These are phyloP conservation scores for Saccharomycopsis sp. DNA, from an alignment of 805 yeast genomes.

Conservation along the genomic window DNA sequence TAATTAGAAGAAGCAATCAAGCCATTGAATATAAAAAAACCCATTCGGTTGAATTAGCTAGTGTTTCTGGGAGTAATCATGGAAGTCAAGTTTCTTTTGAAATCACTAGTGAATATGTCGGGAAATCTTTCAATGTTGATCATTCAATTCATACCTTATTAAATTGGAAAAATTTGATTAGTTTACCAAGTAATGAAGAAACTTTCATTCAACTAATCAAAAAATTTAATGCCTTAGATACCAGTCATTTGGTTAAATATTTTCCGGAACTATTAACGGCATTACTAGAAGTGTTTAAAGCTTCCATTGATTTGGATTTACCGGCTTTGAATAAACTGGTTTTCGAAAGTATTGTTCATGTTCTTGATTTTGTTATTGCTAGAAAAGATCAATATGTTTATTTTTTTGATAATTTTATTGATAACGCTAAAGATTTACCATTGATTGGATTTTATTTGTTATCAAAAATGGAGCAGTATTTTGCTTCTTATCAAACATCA, in stretches of 20 bases:
- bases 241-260: slow-evolving; percentile 42
- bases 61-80: slow-evolving; percentile 34
- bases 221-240: slow-evolving; percentile 43
- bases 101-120: slow-evolving; percentile 54
- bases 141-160: slow-evolving; percentile 41
- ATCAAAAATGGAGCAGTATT: slow-evolving; percentile 34
- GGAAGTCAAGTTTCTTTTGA: slow-evolving; percentile 37
- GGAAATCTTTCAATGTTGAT: slow-evolving; percentile 55
- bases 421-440: slow-evolving; percentile 30
- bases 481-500: slow-evolving; percentile 37
- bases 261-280: slow-evolving; percentile 46
- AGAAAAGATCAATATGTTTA: slow-evolving; percentile 54
- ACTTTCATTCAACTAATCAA: slow-evolving; percentile 38
- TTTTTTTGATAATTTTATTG: slow-evolving; percentile 41
- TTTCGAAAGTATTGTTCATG: slow-evolving; percentile 49
- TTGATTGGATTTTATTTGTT: slow-evolving; percentile 42
- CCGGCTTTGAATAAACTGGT: slow-evolving; percentile 25
- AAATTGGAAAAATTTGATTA: slow-evolving; percentile 36
- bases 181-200: slow-evolving; percentile 30
- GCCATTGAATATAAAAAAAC: slow-evolving; percentile 40
- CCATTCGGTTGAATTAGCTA: slow-evolving; percentile 32
- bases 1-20: slow-evolving; percentile 35
- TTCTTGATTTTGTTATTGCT: slow-evolving; percentile 53
- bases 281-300: slow-evolving; percentile 28
- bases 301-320: slow-evolving; percentile 20